Percentiles rank a stretch among this genome's conserved stretches.
Evolutionary conservation across 441 rosid genomes (phyloP).

Genomic region (Corymbia citriodora): DNA sequence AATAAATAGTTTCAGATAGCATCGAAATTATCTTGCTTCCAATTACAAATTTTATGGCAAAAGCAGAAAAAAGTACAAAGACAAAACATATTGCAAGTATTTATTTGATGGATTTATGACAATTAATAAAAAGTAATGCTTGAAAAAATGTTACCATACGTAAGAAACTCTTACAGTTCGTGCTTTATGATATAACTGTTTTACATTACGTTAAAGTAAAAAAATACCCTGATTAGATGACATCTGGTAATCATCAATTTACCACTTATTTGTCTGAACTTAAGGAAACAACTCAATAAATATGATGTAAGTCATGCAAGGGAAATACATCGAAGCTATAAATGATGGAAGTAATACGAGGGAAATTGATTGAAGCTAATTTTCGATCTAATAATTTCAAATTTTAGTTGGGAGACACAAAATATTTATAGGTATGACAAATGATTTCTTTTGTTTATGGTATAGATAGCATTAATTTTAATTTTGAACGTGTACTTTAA

Average conservation of each 20-base stretch:
- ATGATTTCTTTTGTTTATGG: not conserved
- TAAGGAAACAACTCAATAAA: not conserved
- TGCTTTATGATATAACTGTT: not conserved
- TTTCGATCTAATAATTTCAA: not conserved
- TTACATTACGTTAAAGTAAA: not conserved
- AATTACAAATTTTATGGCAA: not conserved
- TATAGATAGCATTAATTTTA: not conserved
- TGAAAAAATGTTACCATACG: not conserved
- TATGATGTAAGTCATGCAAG: not conserved
- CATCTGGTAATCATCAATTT: not conserved
- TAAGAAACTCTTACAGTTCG: not conserved
- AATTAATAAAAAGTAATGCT: not conserved
- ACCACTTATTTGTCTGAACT: not conserved
- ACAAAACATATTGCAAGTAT: not conserved
- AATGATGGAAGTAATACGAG: not conserved
- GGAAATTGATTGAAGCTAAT: not conserved
- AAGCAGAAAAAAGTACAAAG: not conserved
- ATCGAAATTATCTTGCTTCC: not conserved
- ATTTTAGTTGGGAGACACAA: not conserved
- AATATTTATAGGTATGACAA: not conserved
- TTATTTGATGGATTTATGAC: not conserved
- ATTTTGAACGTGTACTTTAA: not conserved
- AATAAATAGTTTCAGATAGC: not conserved
- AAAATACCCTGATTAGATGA: not conserved
- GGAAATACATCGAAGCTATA: not conserved